Evolutionary conservation across 805 yeast species (phyloP).

Genomic region (Ogataea philodendri): DNA sequence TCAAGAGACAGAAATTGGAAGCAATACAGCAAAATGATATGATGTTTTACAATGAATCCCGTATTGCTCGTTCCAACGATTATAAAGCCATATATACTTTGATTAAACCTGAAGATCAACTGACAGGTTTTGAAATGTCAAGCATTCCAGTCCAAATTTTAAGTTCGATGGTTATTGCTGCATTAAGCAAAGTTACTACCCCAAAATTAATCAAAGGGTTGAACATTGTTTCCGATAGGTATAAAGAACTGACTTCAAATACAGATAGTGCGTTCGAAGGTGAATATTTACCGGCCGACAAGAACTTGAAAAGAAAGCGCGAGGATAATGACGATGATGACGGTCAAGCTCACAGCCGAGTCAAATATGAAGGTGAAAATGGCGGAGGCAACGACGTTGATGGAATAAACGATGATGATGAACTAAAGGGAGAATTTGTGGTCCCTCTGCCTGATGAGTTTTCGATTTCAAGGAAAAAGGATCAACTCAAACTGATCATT

Average conservation of each 20-base stretch:
- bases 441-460: conserved; percentile 59
- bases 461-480: conserved; percentile 52
- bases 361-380: conserved; percentile 25
- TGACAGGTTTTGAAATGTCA: conserved; percentile 66
- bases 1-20: conserved; percentile 25
- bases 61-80: conserved; percentile 38
- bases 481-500: conserved; percentile 56
- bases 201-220: conserved; percentile 61
- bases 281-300: conserved; percentile 1
- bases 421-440: conserved; percentile 33
- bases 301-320: conserved; percentile 16
- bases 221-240: conserved; percentile 67
- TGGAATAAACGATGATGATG: conserved; percentile 22
- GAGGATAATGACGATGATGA: conserved; percentile 24
- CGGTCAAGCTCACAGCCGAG: too few species aligned
- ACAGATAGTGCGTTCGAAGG: conserved; percentile 13
- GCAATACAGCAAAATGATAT: conserved; percentile 18
- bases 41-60: conserved; percentile 32
- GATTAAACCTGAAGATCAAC: conserved; percentile 56
- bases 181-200: conserved; percentile 55
- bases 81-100: conserved; percentile 68
- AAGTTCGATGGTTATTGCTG: conserved; percentile 61
- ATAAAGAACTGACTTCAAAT: conserved; percentile 27
- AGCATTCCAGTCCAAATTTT: conserved; percentile 63
- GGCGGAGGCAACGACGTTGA: conserved; percentile 11